Percentiles rank a stretch among this genome's conserved stretches.
Conservation (phyloP, 805 yeast genomes). For the Pichia kluyveri region DNA sequence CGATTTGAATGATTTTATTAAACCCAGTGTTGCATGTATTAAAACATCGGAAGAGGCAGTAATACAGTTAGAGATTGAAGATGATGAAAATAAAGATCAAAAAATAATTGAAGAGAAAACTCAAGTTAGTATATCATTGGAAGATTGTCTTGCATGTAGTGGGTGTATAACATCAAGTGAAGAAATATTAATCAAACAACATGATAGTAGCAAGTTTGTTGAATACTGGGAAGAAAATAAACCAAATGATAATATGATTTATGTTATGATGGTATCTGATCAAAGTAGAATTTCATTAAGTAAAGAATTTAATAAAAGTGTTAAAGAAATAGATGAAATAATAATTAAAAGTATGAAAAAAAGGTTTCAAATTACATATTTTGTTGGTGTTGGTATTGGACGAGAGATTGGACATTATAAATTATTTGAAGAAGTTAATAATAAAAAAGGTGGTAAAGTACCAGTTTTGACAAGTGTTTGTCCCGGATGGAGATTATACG, state of each 20-base stretch:
- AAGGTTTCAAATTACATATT: constrained; percentile 57
- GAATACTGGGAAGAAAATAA: constrained; percentile 36
- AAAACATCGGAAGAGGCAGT: constrained; percentile 56
- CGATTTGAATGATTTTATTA: constrained; percentile 87
- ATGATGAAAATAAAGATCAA: constrained; percentile 46
- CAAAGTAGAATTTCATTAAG: constrained; percentile 82
- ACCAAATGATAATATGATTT: constrained; percentile 28
- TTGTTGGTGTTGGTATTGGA: constrained; percentile 82
- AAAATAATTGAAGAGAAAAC: constrained; percentile 48
- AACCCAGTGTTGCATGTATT: constrained; percentile 91
- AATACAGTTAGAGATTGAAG: constrained; percentile 34
- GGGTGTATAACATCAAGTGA: constrained; percentile 99
- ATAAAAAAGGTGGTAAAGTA: constrained; percentile 1
- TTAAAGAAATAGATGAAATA: constrained; percentile 52
- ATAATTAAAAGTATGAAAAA: constrained; percentile 49
- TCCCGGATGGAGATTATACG: constrained; percentile 96
- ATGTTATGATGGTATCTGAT: constrained; percentile 76
- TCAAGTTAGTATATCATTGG: constrained; percentile 80
- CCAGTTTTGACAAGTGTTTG: constrained; percentile 71
- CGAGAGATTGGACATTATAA: constrained; percentile 52
- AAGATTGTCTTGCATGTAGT: constrained; percentile 93
- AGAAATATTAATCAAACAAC: constrained; percentile 83
- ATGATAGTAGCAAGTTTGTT: constrained; percentile 73
- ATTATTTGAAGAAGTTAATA: constrained; percentile 33
- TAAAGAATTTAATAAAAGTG: constrained; percentile 44